phyloP scores from a whole-genome alignment of 371 early-diverging fungal genomes.

The Chytridium lagenaria region DNA sequence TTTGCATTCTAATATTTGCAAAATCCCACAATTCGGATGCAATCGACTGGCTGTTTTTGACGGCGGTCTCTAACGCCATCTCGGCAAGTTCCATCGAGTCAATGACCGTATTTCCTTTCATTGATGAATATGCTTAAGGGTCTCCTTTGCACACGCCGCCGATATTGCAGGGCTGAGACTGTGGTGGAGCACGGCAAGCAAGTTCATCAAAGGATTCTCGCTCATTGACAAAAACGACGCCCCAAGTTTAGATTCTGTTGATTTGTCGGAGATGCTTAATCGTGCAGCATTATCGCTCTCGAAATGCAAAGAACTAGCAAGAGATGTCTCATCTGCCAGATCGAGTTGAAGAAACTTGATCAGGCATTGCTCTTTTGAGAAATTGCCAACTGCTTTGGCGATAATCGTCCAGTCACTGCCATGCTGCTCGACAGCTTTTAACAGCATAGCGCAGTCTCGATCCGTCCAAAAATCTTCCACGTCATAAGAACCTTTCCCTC shows the following conservation, averaged over 20 bases:
- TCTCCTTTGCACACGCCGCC: background rate
- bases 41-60: background rate
- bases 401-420: background rate
- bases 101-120: background rate
- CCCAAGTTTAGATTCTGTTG: background rate
- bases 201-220: constrained; percentile 4
- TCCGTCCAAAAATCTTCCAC: constrained; percentile 14
- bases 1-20: background rate
- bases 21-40: background rate
- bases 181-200: background rate
- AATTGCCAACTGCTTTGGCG: background rate
- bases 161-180: constrained; percentile 7
- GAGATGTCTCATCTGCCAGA: background rate
- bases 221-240: background rate
- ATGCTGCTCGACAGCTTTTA: background rate
- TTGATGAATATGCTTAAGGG: background rate
- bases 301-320: background rate
- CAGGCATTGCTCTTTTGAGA: constrained; percentile 9
- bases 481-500: background rate
- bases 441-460: background rate
- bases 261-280: background rate
- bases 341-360: constrained; percentile 16
- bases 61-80: background rate
- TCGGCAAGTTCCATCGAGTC: background rate
- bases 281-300: background rate